Evolutionary conservation across 805 yeast genomes (phyloP).

Genomic region (Cyberlindnera subsufficiens): DNA sequence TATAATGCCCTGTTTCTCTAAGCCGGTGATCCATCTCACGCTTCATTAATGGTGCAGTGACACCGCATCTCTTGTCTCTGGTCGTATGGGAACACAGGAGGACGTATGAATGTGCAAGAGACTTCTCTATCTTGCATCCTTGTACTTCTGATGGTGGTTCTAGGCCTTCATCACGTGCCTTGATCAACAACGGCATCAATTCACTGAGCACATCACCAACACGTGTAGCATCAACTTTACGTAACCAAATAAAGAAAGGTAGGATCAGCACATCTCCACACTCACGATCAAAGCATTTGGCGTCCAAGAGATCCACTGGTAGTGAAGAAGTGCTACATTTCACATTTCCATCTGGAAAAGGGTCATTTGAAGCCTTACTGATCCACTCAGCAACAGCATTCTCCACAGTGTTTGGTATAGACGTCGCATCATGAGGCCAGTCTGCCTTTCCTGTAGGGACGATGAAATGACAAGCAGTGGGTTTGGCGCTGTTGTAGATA

Average conservation of each 20-base stretch:
- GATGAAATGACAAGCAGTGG: slow-evolving; percentile 65
- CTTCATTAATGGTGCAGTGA: slow-evolving; percentile 88
- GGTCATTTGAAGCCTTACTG: slow-evolving; percentile 4
- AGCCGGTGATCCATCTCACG: slow-evolving; percentile 69
- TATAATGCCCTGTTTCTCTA: slow-evolving; percentile 61
- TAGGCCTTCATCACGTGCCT: slow-evolving; percentile 17
- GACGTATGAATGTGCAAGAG: slow-evolving; percentile 41
- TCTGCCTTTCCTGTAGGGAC: slow-evolving; percentile 81
- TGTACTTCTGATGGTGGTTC: slow-evolving; percentile 16
- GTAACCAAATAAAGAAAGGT: slow-evolving; percentile 72
- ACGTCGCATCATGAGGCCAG: slow-evolving; percentile 75
- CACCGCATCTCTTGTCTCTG: slow-evolving; percentile 89
- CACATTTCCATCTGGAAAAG: slow-evolving; percentile 26
- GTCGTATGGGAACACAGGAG: slow-evolving; percentile 86
- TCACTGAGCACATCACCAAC: slow-evolving; percentile 94
- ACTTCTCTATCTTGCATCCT: slow-evolving; percentile 30
- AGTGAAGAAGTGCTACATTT: slow-evolving; percentile 53
- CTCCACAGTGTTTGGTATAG: slow-evolving; percentile 41
- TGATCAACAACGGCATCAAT: slow-evolving; percentile 46
- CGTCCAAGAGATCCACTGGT: slow-evolving; percentile 39
- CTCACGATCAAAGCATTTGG: slow-evolving; percentile 35
- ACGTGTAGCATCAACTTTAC: slow-evolving; percentile 37
- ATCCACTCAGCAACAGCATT: slow-evolving; percentile 36
- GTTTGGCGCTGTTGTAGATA: slow-evolving; percentile 62
- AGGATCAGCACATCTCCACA: slow-evolving; percentile 59